Evolutionary conservation across 164 flowering plant genomes (phyloP).

Genomic region (Taxillus chinensis): DNA sequence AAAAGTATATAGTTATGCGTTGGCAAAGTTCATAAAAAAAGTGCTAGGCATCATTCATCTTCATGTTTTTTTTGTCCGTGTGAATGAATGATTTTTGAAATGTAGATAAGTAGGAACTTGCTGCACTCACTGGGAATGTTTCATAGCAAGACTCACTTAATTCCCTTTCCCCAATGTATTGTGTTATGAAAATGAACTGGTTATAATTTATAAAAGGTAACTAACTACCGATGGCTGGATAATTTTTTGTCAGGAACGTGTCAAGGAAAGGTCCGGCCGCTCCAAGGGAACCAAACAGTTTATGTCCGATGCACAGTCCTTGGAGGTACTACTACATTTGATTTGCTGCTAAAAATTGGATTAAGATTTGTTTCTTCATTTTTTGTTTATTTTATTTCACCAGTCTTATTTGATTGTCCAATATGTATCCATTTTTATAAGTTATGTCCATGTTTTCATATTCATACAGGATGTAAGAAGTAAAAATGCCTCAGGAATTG

Average conservation of each 20-base stretch:
- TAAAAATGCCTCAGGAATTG: constrained; percentile 36
- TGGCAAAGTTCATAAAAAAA: no score
- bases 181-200: no score
- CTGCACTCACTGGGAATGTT: no score
- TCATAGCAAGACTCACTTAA: no score
- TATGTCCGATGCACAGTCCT: constrained; percentile 29
- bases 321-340: constrained; percentile 29
- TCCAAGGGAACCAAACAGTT: constrained; percentile 38
- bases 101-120: no score
- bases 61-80: no score
- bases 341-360: constrained; percentile 1
- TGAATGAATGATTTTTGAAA: no score
- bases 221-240: neutral
- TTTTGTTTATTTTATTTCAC: neutral
- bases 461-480: constrained; percentile 42
- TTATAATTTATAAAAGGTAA: no score
- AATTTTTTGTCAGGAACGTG: constrained; percentile 61
- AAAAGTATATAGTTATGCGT: no score
- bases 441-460: constrained; percentile 10
- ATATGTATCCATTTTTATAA: constrained; percentile 1
- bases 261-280: constrained; percentile 51
- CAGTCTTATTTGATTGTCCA: constrained; percentile 1
- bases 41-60: no score
- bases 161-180: no score
- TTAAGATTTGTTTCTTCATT: neutral